Evolutionary conservation across 2,329 filamentous ascomycete genomes (phyloP), one percentile per base, ranked within the genome.

Genomic region (Tolypocladium pustulatum): DNA sequence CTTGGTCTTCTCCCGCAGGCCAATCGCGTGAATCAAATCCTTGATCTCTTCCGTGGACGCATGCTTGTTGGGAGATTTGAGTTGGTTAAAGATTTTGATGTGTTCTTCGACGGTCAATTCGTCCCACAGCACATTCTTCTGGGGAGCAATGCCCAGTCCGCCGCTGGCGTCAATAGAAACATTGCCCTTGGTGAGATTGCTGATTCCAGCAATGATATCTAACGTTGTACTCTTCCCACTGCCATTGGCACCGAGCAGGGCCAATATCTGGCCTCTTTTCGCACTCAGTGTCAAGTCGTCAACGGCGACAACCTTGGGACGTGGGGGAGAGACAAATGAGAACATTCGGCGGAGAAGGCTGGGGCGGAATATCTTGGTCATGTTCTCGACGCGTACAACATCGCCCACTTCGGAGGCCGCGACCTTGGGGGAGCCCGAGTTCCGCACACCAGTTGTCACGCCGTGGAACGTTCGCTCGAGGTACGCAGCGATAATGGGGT

Each of bases 71-170:
- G 82, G 81, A 0, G 87, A 82, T 68, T 97, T 97, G 56, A 97
- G 78, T 52, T 80, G 79, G 69, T 94, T 93, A 75, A 96, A 96
- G 56, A 96, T 89, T 10, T 76, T 75, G 20, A 96, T 84, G 67
- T 96, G 92, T 70, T 96, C 91, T 65, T 86, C 83, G 0, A 96
- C 91, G 0, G 89, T 95, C 58, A 97, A 75, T 60, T 91, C 87
- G 65, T 93, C 88, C 91, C 92, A 97, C 36, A 97, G 80, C 7
- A 97, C 92, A 65, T 97, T 97, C 76, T 93, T 92, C 70, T 97
- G 92, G 0, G 92, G 92, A 58, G 91, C 93, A 49, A 96, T 86
- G 20, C 92, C 92, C n/a, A 97, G 80, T 0, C 90, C 90, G 9
- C 89, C 89, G 9, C 84, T 86, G 0, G 86, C 86, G 63, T 92